A percentile compares a stretch with the other conserved stretches of the same genome.
phyloP scores from a whole-genome alignment of 2,329 filamentous ascomycete species.

The Penicillium sp. region DNA sequence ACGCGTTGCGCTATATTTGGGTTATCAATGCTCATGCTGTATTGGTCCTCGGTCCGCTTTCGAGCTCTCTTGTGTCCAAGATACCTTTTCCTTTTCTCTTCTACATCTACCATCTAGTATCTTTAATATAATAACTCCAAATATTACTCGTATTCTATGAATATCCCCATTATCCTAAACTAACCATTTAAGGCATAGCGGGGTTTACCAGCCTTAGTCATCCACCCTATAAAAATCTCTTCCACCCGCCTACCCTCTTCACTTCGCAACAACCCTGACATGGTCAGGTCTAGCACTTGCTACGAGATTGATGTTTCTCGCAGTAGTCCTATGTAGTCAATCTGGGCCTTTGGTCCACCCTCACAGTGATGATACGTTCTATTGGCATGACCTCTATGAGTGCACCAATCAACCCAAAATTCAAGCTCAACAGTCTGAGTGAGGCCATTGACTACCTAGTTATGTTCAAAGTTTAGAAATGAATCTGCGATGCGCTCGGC shows the following conservation, averaged over 20 bases:
- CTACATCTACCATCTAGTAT: too few species aligned
- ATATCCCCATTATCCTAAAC: too few species aligned
- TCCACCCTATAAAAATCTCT: neutral
- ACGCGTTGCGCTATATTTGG: conserved; percentile 2
- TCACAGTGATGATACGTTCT: conserved; percentile 27
- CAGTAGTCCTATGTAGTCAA: conserved; percentile 3
- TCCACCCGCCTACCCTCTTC: neutral
- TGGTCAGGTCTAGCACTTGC: neutral
- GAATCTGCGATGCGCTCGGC: too few species aligned
- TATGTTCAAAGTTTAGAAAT: neutral
- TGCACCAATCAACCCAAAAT: conserved; percentile 11
- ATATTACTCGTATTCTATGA: too few species aligned
- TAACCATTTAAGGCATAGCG: neutral
- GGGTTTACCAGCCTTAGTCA: neutral
- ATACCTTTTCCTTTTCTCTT: too few species aligned
- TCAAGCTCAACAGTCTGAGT: conserved; percentile 36
- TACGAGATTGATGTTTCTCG: conserved; percentile 10
- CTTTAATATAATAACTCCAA: too few species aligned
- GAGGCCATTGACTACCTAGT: neutral
- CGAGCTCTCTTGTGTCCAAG: too few species aligned
- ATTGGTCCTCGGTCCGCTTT: neutral
- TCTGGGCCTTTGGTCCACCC: neutral
- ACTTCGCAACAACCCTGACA: neutral
- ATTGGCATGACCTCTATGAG: conserved; percentile 25
- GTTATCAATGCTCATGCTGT: conserved; percentile 2